Evolutionary conservation across 257 asterid genomes (phyloP).

Genomic region (Fraxinus excelsior): DNA sequence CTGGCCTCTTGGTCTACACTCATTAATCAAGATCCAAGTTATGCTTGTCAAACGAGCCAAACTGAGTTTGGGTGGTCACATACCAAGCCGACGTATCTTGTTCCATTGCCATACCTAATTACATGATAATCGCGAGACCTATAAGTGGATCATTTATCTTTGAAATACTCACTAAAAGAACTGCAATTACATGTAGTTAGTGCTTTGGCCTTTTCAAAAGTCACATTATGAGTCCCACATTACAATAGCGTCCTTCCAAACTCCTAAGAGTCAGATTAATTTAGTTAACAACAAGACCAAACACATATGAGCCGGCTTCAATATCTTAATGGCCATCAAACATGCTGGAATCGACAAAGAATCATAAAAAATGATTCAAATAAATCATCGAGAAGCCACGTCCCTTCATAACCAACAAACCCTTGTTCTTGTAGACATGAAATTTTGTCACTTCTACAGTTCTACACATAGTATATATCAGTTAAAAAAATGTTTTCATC

Average conservation of each 20-base stretch:
- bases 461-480: background rate
- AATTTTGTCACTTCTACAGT: background rate
- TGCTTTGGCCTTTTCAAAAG: background rate
- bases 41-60: no score
- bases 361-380: no score
- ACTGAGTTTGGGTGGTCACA: no score
- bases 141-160: background rate
- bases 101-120: no score
- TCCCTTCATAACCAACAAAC: conserved; percentile 4
- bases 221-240: background rate
- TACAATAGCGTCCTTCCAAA: conserved; percentile 9
- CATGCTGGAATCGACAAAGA: background rate
- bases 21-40: no score
- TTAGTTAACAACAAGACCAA: conserved; percentile 4
- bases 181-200: background rate
- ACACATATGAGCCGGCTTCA: background rate
- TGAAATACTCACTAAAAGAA: background rate
- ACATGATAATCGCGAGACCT: background rate
- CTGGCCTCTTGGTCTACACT: no score
- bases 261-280: conserved; percentile 14
- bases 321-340: background rate
- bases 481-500: background rate
- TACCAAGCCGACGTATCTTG: no score
- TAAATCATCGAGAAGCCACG: conserved; percentile 17
- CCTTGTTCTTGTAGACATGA: conserved; percentile 17